Evolutionary conservation across 1,284 basidiomycete genomes (phyloP), one percentile per base, ranked within the genome.

Genomic region (Agroathelia rolfsii): DNA sequence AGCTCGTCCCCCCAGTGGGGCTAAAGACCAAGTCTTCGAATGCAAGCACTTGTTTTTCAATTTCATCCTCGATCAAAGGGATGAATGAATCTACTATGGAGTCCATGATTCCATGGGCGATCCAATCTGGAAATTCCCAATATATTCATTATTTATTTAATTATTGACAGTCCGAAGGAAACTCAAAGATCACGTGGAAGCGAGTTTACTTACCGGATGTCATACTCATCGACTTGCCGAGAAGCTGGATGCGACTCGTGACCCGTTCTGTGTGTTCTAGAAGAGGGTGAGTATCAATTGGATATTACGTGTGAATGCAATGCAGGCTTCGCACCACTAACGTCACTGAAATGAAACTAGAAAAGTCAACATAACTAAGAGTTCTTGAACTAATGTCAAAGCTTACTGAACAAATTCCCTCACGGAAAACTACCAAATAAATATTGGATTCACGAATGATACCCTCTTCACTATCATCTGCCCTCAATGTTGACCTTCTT

Each of bases 51-150:
- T 95, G 90, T 30, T 69, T 69, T 50, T 90, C 89, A 27, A 96
- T 80, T 37, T 80, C 80, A 15, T 6, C 7, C 34, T 81, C 71
- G 30, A 94, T 64, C 36, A 90, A 67, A 2, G 93, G 92, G 55
- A 92, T 89, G 59, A 95, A 95, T 1, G 88, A 79, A 52, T 97
- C 93, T 19, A 96, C 89, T 32, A 96, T 78, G 1, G 90, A 94
- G 51, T 96, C 93, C 49, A 96, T 66, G 33, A 96, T 68, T 11
- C 83, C 87, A 53, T 97, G 90, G 0, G 89, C 88, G 43, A 97
- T 89, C 90, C 90, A 96, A 52, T 94, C 89, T 86, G 50, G 3
- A 28, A 14, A 16, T 6, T 31, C 33, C 16, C n/a, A 14, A 16
- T 15, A 8, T 29, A 30, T 27, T 15, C 24, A 30, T 15, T n/a